These are phyloP conservation scores for Gelatoporia subvermispora DNA, from an alignment of 768 basidiomycete genomes.

Conservation along the genomic window DNA sequence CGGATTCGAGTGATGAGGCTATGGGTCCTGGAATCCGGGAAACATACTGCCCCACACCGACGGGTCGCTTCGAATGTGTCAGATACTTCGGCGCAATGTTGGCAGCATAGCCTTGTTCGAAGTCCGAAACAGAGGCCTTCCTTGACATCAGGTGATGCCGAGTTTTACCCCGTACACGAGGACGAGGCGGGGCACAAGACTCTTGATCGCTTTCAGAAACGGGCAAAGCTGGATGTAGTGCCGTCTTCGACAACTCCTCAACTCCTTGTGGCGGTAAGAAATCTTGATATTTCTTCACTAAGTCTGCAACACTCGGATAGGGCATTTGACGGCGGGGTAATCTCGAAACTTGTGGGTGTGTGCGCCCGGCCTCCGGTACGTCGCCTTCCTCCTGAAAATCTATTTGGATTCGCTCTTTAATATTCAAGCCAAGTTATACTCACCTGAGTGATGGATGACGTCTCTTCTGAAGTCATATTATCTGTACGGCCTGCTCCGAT, in stretches of 20 bases:
- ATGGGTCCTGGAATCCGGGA: conserved; percentile 53
- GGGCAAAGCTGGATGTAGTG: conserved; percentile 51
- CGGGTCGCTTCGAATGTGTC: conserved; percentile 45
- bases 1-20: conserved; percentile 48
- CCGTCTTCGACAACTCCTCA: conserved; percentile 67
- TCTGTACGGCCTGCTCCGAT: conserved; percentile 51
- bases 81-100: conserved; percentile 81
- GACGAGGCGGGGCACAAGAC: conserved; percentile 33
- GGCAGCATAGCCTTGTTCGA: conserved; percentile 89
- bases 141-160: conserved; percentile 46
- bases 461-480: conserved; percentile 5
- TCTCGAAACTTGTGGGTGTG: conserved; percentile 37
- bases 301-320: conserved; percentile 73
- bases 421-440: background rate
- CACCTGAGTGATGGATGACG: conserved; percentile 12
- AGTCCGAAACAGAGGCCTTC: conserved; percentile 73
- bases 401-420: background rate
- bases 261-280: conserved; percentile 69
- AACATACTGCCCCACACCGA: conserved; percentile 27
- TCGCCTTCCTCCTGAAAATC: background rate
- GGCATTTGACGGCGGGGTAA: conserved; percentile 56
- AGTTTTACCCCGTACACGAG: conserved; percentile 40
- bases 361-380: background rate
- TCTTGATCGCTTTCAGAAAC: conserved; percentile 85
- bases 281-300: conserved; percentile 79